Percentiles rank a stretch among this genome's conserved stretches.
phyloP scores from a whole-genome alignment of 2,329 filamentous ascomycete genomes.

The Claviceps fusiformis region DNA sequence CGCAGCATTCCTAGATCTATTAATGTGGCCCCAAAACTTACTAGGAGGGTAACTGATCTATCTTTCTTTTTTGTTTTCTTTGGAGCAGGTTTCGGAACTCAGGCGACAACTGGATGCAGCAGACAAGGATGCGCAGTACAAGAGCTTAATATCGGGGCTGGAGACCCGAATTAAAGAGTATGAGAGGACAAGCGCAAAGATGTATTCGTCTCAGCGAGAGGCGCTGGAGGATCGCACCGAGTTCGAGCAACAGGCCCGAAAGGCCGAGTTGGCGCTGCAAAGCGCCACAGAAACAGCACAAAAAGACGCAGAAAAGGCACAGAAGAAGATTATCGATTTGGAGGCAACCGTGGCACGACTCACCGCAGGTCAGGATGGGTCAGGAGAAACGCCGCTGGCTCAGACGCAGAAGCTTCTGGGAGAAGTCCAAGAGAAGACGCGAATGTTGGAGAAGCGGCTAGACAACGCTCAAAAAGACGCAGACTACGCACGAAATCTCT shows the following conservation, averaged over 20 bases:
- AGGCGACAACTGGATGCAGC: slow-evolving; percentile 14
- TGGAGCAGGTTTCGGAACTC: slow-evolving; percentile 16
- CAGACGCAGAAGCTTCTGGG: slow-evolving; percentile 21
- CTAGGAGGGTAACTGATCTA: background rate
- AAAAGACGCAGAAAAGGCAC: slow-evolving; percentile 24
- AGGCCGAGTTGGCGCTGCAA: slow-evolving; percentile 20
- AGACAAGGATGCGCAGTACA: slow-evolving; percentile 22
- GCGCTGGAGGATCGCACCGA: slow-evolving; percentile 36
- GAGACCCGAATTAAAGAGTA: slow-evolving; percentile 33
- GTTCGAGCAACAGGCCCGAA: slow-evolving; percentile 33
- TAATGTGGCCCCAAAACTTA: background rate
- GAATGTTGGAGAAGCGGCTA: slow-evolving; percentile 26
- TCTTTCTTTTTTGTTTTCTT: background rate
- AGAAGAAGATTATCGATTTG: slow-evolving; percentile 23
- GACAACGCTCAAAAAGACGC: slow-evolving; percentile 32
- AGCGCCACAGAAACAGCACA: slow-evolving; percentile 14
- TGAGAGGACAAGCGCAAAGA: slow-evolving; percentile 27
- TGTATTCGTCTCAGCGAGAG: slow-evolving; percentile 33
- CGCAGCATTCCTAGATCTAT: background rate
- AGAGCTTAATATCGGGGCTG: slow-evolving; percentile 28
- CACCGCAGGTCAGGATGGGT: slow-evolving; percentile 11
- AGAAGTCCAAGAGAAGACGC: slow-evolving; percentile 23
- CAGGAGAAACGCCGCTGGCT: slow-evolving; percentile 14
- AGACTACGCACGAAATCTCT: slow-evolving; percentile 43
- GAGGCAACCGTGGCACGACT: slow-evolving; percentile 19